phyloP scores from a whole-genome alignment of 176 grass and related monocot genomes.

The Triticum dicoccoides region DNA sequence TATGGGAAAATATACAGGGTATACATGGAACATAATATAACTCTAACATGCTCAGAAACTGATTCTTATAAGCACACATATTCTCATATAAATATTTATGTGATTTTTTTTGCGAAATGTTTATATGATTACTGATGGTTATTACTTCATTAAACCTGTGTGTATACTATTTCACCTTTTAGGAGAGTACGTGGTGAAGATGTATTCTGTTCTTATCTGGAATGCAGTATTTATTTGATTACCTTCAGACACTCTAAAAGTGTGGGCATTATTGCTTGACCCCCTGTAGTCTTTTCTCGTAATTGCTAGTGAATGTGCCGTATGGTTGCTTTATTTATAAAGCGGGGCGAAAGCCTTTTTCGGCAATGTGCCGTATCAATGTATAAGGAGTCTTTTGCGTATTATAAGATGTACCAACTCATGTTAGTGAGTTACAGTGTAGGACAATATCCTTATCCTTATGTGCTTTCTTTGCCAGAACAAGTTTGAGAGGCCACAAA shows the following conservation, averaged over 20 bases:
- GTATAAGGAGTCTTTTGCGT: not conserved
- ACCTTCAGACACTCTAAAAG: not conserved
- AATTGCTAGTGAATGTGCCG: not conserved
- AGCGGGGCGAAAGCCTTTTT: no score
- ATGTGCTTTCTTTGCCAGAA: not conserved
- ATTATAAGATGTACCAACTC: not conserved
- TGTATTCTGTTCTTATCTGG: not conserved
- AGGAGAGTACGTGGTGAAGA: not conserved
- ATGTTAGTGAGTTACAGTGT: not conserved
- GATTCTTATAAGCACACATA: not conserved
- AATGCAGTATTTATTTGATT: not conserved
- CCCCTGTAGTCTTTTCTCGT: not conserved
- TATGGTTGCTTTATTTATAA: not conserved
- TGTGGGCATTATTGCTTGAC: not conserved
- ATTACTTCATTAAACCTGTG: no score
- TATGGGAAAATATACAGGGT: no score
- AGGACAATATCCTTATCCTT: not conserved
- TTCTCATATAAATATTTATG: not conserved
- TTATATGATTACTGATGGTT: not conserved
- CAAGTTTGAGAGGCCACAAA: not conserved
- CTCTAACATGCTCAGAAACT: not conserved
- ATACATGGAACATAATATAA: no score
- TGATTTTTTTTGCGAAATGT: no score
- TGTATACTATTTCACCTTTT: not conserved
- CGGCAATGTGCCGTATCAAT: not conserved